Base-by-base conservation (phyloP, 1,139 yeast genomes). In the Saccharomyces hybrid region DNA sequence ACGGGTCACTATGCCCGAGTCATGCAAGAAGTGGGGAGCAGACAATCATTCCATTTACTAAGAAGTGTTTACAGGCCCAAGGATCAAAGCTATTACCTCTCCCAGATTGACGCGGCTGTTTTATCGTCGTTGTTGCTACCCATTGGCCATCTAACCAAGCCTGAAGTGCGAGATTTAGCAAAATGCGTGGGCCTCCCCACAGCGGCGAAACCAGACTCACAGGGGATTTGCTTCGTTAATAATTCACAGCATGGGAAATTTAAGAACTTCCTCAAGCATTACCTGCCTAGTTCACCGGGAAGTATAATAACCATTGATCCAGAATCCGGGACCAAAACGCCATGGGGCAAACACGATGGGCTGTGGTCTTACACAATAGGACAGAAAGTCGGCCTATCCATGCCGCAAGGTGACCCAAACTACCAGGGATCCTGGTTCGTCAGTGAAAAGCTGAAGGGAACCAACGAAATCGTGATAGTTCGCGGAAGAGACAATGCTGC, bases 321-420 rank as follows among this genome's bases (percentile, higher is more conserved):
- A 5, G 32, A 29, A 4, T 53, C 69, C 0, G 68, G 67, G 28
- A 73, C 69, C 27, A 95, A 95, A 3, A 74, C 71, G 53, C 77
- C 85, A 0, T 90, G 95, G 81, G 98, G 96, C 0, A 67, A 71
- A 52, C 97, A 91, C 66, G 73, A 78, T 48, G 99, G 99, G 0
- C 68, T 95, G 26, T 95, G 99, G 98, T 84, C 87, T 55, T 95
- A 90, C 14, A 93, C 99, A 0, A 83, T 93, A 28, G 99, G 99
- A 0, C 99, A 93, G 71, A 80, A 84, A 59, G 76, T 83, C 32
- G 86, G 96, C 0, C 71, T 89, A 2, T 78, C 88, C 2, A 79
- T 90, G 86, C 96, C 96, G 0, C 97, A 91, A 65, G 93, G 90
- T 0, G 82, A 84, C 62, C 95, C 93, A 0, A 67, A 71, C 7